phyloP scores from a whole-genome alignment of 192 early-diverging fungal species.

The Geosiphon pyriformis region DNA sequence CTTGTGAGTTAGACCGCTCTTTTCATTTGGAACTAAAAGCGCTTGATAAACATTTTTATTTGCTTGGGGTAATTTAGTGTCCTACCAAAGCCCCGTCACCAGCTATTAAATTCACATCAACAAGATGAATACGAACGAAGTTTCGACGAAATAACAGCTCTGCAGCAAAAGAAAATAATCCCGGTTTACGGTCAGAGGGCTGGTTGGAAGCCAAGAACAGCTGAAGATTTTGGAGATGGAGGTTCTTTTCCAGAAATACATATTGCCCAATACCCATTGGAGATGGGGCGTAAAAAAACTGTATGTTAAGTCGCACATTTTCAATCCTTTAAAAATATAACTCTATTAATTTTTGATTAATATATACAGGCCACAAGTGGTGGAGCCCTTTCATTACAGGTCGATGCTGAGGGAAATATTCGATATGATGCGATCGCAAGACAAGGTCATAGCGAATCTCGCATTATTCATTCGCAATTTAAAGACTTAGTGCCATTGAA shows the following conservation, averaged over 20 bases:
- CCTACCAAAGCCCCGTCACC: constrained; percentile 37
- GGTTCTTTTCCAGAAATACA: constrained; percentile 96
- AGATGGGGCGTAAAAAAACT: constrained; percentile 81
- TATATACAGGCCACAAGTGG: constrained; percentile 36
- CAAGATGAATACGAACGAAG: constrained; percentile 29
- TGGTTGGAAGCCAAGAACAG: constrained; percentile 72
- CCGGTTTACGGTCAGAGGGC: constrained; percentile 80
- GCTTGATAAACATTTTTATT: too few relatives aligned
- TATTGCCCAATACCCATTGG: constrained; percentile 87
- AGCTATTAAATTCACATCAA: constrained; percentile 19
- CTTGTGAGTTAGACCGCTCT: too few relatives aligned
- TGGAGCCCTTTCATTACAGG: constrained; percentile 77
- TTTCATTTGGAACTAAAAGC: too few relatives aligned
- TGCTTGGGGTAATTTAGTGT: too few relatives aligned
- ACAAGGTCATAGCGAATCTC: constrained; percentile 64
- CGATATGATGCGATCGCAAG: constrained; percentile 85
- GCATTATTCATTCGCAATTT: constrained; percentile 77
- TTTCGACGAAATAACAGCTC: constrained; percentile 29
- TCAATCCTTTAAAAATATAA: constrained; percentile 24
- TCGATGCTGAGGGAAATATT: constrained; percentile 84
- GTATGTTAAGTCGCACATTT: constrained; percentile 22
- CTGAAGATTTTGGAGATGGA: constrained; percentile 91
- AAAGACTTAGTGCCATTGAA: constrained; percentile 74
- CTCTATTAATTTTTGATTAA: constrained; percentile 4
- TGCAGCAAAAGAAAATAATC: constrained; percentile 18